These are phyloP conservation scores for Ligustrum vulgare DNA, from an alignment of 257 asterid genomes.

Conservation along the genomic window DNA sequence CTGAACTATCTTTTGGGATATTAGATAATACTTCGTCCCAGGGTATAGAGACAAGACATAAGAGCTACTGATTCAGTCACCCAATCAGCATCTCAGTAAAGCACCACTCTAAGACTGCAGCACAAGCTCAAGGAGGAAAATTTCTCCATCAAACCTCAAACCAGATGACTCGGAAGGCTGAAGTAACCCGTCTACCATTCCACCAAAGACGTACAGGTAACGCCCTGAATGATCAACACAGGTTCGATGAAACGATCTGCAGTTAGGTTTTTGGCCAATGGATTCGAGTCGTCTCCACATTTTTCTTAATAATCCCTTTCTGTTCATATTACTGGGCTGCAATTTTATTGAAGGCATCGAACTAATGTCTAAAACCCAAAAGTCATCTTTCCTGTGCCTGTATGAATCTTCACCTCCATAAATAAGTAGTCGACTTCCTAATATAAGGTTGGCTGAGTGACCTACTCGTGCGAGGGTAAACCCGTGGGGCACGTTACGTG, in stretches of 20 bases:
- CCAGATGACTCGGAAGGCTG: slow-evolving; percentile 64
- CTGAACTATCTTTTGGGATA: background rate
- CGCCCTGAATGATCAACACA: slow-evolving; percentile 79
- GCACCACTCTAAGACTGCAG: slow-evolving; percentile 27
- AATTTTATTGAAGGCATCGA: slow-evolving; percentile 28
- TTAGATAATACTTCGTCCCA: background rate
- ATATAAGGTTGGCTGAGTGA: slow-evolving; percentile 76
- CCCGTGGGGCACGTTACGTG: slow-evolving; percentile 60
- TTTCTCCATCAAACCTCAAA: slow-evolving; percentile 69
- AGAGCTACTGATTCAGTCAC: slow-evolving; percentile 1
- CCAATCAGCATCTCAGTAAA: background rate
- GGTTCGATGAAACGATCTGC: slow-evolving; percentile 85
- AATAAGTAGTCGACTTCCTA: slow-evolving; percentile 74
- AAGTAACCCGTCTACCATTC: slow-evolving; percentile 78
- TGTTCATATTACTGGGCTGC: slow-evolving; percentile 27
- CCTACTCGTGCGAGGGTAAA: slow-evolving; percentile 78
- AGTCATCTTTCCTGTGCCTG: slow-evolving; percentile 70
- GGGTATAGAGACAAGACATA: background rate
- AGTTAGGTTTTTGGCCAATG: slow-evolving; percentile 51
- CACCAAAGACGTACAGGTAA: slow-evolving; percentile 73
- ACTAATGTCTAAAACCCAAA: slow-evolving; percentile 76
- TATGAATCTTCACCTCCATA: slow-evolving; percentile 86
- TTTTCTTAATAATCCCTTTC: slow-evolving; percentile 29
- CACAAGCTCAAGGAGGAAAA: slow-evolving; percentile 68
- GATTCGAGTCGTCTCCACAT: slow-evolving; percentile 69